Evolutionary conservation across 2,329 filamentous ascomycete genomes (phyloP).

Genomic region (Aaosphaeria arxii): DNA sequence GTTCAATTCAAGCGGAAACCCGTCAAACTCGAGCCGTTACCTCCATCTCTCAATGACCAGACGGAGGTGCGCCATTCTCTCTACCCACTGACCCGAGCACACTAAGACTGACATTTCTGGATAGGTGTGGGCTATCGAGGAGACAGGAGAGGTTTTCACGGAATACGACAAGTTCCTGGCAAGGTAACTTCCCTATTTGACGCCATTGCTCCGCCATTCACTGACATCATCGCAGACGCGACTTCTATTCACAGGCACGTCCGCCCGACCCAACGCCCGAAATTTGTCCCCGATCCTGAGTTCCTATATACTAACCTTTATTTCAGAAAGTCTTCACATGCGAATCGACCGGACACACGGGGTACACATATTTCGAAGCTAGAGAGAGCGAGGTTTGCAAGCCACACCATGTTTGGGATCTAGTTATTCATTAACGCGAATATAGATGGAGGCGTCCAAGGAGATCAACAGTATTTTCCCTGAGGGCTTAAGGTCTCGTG

Average conservation of each 20-base stretch:
- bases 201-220: slow-evolving; percentile 2
- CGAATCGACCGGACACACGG: slow-evolving; percentile 90
- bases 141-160: slow-evolving; percentile 86
- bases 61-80: slow-evolving; percentile 63
- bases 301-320: slow-evolving; percentile 15
- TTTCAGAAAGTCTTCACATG: slow-evolving; percentile 82
- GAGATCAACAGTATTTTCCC: slow-evolving; percentile 92
- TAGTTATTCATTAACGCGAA: slow-evolving; percentile 2
- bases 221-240: slow-evolving; percentile 59
- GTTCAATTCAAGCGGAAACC: slow-evolving; percentile 96
- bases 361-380: slow-evolving; percentile 88
- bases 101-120: slow-evolving; percentile 19
- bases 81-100: slow-evolving; percentile 11
- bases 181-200: slow-evolving; percentile 58
- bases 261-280: neutral
- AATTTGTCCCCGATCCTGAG: neutral
- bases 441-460: slow-evolving; percentile 63
- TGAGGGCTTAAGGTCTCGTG: slow-evolving; percentile 83
- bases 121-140: slow-evolving; percentile 87
- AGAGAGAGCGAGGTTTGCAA: slow-evolving; percentile 81
- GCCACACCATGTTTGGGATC: neutral
- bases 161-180: slow-evolving; percentile 85
- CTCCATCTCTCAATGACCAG: slow-evolving; percentile 74
- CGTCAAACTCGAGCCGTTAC: slow-evolving; percentile 73
- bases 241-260: slow-evolving; percentile 86